These are phyloP conservation scores for Ehretia macrophylla DNA, from an alignment of 257 asterid species.

Conservation along the genomic window DNA sequence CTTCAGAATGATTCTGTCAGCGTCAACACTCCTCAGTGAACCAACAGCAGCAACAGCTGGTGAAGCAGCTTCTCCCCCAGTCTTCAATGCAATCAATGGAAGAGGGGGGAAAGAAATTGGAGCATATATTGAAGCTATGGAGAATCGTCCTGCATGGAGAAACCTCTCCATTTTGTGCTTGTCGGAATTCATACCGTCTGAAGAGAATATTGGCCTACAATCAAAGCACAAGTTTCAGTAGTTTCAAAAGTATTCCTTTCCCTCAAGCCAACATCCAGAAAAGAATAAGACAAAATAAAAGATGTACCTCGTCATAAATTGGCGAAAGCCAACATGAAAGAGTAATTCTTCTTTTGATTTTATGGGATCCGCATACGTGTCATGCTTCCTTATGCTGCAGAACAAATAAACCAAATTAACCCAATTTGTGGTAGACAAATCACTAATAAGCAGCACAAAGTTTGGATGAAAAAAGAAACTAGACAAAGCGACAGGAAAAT, in stretches of 20 bases:
- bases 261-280: not conserved
- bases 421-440: conserved; percentile 15
- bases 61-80: conserved; percentile 42
- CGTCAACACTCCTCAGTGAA: conserved; percentile 71
- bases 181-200: conserved; percentile 67
- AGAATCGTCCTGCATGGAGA: conserved; percentile 86
- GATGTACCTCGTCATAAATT: conserved; percentile 59
- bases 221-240: conserved; percentile 11
- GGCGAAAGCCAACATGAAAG: conserved; percentile 96
- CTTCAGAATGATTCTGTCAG: conserved; percentile 83
- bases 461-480: conserved; percentile 6
- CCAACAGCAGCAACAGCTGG: conserved; percentile 84
- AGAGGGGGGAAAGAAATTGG: conserved; percentile 75
- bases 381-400: conserved; percentile 79
- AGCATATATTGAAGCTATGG: conserved; percentile 84
- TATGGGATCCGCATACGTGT: conserved; percentile 71
- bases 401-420: conserved; percentile 11
- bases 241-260: not conserved
- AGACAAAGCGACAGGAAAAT: not conserved
- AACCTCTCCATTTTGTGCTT: conserved; percentile 98
- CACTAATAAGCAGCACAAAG: conserved; percentile 6
- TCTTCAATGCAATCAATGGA: conserved; percentile 77
- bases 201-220: conserved; percentile 82
- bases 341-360: conserved; percentile 90
- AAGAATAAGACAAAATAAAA: conserved; percentile 9